phyloP scores from a whole-genome alignment of 345 rosid species.

The Mallotus nudiflorus region DNA sequence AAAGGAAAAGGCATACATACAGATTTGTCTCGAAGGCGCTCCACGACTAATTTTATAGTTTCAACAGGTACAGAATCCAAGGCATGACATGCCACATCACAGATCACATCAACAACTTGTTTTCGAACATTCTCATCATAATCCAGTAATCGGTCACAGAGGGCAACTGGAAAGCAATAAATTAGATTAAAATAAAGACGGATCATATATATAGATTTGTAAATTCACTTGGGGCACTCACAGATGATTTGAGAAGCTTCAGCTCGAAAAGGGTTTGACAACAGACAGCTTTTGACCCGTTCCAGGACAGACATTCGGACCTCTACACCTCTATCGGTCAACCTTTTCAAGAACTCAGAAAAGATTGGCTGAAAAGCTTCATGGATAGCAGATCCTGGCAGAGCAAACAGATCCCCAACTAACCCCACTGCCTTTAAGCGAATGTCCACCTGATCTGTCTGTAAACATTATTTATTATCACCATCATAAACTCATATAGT shows the following conservation, averaged over 20 bases:
- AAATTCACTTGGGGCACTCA: conserved; percentile 40
- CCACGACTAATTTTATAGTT: conserved; percentile 75
- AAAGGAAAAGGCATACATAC: conserved; percentile 46
- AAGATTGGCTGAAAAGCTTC: conserved; percentile 85
- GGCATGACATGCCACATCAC: conserved; percentile 75
- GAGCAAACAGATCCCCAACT: conserved; percentile 84
- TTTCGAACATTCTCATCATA: conserved; percentile 94
- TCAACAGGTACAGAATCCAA: conserved; percentile 63
- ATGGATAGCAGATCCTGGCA: conserved; percentile 57
- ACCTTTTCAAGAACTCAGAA: conserved; percentile 86
- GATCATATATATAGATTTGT: conserved; percentile 15
- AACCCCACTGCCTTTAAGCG: conserved; percentile 84
- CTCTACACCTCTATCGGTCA: conserved; percentile 84
- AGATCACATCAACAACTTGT: conserved; percentile 89
- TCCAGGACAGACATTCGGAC: conserved; percentile 88
- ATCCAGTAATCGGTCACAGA: conserved; percentile 94
- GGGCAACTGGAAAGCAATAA: conserved; percentile 64
- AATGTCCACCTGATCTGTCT: conserved; percentile 86
- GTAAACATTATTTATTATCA: no score
- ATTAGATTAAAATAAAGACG: conserved; percentile 21
- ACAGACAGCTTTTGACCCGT: conserved; percentile 77
- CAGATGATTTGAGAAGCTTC: conserved; percentile 84
- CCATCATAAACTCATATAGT: background rate
- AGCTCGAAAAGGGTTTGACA: conserved; percentile 64
- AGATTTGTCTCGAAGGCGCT: conserved; percentile 95